Evolutionary conservation across 2,329 filamentous ascomycete species (phyloP), one percentile per base, ranked within the genome.

Genomic region (Neofusicoccum sp.): DNA sequence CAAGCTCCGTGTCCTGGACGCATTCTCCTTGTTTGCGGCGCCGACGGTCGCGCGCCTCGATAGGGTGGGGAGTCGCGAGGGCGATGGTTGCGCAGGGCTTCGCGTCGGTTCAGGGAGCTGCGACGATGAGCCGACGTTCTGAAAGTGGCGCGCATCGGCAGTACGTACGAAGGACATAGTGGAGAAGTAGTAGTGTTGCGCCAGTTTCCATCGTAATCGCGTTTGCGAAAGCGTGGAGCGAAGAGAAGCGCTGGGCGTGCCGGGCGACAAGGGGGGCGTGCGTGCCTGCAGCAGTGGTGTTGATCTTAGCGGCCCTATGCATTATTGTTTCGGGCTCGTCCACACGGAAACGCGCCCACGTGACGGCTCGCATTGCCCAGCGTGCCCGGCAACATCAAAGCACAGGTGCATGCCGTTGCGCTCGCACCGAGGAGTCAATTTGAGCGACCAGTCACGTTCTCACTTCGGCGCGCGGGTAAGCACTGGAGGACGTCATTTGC

Each of bases 161-260:
- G 43, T 50, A 63, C 61, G 36, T 63, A 63, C 61, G 54, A 47
- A 50, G 44, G 52, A 43, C 52, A 59, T 63, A 36, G 29, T 50
- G 61, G 7, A 56, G 36, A 34, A 49, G 45, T 31, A 58, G 54
- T 45, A 12, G 29, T 44, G 29, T 39, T 45, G 12, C 29, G n/a
- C 41, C 39, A 33, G 28, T 48, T 34, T 48, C 56, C 56, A 60
- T 60, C 22, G 33, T 44, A 44, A 49, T 11, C 43, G 56, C 56
- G 56, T 48, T 33, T 58, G 54, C 54, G 54, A 45, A 22, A 34
- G 39, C 41, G 54, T 44, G 56, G 59, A 22, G 59, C 59, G 49
- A 12, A 43, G 29, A 29, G 48, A 9, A 54, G 54, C 54, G 54
- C 54, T 34, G n/a, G 54, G 54, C 22, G 22, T 22, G 22, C 14